Evolutionary conservation across 2,329 filamentous ascomycete genomes (phyloP), one percentile per base, ranked within the genome.

Genomic region (Sporothrix mexicana): DNA sequence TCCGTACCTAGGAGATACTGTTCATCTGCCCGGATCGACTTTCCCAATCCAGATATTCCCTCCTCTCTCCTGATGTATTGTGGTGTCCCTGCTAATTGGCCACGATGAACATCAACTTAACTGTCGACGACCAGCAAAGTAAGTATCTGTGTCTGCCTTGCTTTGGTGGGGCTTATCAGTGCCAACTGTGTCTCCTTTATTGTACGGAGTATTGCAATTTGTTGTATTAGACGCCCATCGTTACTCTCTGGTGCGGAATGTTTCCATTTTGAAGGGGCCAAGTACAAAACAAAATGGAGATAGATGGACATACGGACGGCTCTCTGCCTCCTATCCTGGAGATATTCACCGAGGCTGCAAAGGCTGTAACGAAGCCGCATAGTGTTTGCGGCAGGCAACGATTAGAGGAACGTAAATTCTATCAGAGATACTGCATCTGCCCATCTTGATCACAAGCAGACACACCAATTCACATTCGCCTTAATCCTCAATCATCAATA

Each of bases 11-110:
- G n/a, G 45, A 51, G 13, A n/a, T 67, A 49, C n/a, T 13, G 12
- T 51, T n/a, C 13, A 20, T 23, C 59, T 45, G 36, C 36, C 47
- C 62, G 62, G 62, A 43, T 67, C 62, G 45, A 67, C 43, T 51
- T 67, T 6, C 62, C 62, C 13, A 7, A 49, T 67, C 15, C 13
- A 51, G 43, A 17, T 23, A 8, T 17, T 17, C 9, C 6, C 8
- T 23, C 20, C 7, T 30, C 17, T 66, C 17, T 45, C 5, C 36
- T 45, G n/a, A n/a, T n/a, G n/a, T n/a, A n/a, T n/a, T n/a, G n/a
- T n/a, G n/a, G n/a, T n/a, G n/a, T n/a, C n/a, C n/a, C n/a, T n/a
- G n/a, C n/a, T n/a, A n/a, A n/a, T n/a, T n/a, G n/a, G n/a, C n/a
- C n/a, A n/a, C n/a, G n/a, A 9, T 53, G 2, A 36, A 36, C 30